Conservation (phyloP, 345 rosid species). For the Salix brachista region DNA sequence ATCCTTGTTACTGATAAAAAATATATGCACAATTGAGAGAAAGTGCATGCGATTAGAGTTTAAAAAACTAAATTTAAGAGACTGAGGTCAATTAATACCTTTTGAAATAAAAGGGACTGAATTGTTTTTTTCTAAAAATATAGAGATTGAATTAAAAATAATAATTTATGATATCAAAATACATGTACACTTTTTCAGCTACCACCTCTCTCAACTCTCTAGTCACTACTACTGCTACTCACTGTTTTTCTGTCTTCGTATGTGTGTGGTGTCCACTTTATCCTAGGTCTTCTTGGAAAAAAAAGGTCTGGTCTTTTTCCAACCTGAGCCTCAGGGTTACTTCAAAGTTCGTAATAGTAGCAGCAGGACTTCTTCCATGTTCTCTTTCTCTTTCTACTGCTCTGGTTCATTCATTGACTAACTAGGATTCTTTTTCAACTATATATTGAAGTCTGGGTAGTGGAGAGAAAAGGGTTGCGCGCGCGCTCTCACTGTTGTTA, state of each 20-base stretch:
- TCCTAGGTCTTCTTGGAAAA: constrained; percentile 41
- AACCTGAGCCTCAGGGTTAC: constrained; percentile 1
- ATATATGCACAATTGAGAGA: no score
- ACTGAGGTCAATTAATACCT: no score
- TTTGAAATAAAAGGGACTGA: no score
- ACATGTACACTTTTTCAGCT: background rate
- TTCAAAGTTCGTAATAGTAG: background rate
- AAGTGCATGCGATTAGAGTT: no score
- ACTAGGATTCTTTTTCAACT: background rate
- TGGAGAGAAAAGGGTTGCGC: background rate
- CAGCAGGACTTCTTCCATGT: background rate
- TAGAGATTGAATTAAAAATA: background rate
- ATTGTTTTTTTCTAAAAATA: background rate
- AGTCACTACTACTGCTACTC: background rate
- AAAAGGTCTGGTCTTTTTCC: constrained; percentile 38
- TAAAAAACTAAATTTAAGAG: no score
- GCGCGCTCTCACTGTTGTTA: background rate
- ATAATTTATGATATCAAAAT: no score
- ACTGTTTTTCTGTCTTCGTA: constrained; percentile 1
- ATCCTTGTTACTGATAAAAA: no score
- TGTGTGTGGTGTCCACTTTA: background rate
- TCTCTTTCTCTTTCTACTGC: constrained; percentile 6
- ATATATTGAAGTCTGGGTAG: background rate
- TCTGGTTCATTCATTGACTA: background rate
- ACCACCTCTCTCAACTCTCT: background rate